Evolutionary conservation across 768 basidiomycete species (phyloP), one percentile per base, ranked within the genome.

Genomic region (Glaciozyma antarctica): DNA sequence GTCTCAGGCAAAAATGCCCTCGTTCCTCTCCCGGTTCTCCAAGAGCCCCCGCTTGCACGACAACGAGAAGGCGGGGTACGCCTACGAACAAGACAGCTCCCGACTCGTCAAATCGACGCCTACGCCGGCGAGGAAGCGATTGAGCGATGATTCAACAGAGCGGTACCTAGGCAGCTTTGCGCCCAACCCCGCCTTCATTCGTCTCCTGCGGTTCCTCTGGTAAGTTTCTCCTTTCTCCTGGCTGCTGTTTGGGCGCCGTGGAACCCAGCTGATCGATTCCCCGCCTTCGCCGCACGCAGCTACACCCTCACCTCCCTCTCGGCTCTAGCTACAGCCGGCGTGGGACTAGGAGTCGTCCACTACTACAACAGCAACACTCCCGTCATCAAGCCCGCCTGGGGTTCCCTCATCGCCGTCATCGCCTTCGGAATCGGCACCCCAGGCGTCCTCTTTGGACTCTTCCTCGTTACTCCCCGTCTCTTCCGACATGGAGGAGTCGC

Each of bases 281-380:
- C 30, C 15, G 24, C 60, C n/a, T 21, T 4, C 17, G 13, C 10
- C 45, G 26, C 32, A 17, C 51, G 16, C 53, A 64, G 63, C 5
- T 68, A 62, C 56, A 28, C 48, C 56, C 32, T 68, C 5, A 68
- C 67, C 2, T 68, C 67, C 0, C 44, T 61, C 49, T 52, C 67
- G 21, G 55, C 67, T 6, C 34, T 64, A 8, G 63, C 67, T 41
- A 64, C 63, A 1, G 67, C 67, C 17, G 64, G 56, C 16, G 47
- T 68, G 26, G 63, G 63, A 28, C 52, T 68, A 26, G 57, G 60
- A 1, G 67, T 68, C 60, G 67, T 68, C 24, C 48, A 57, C 38
- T 69, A 64, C 60, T 69, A 69, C 68, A 69, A 69, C 58, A 49
- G 58, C 5, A 57, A 63, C 48, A 59, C 58, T 3, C 68, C 68